Conservation (phyloP, 1,284 basidiomycete species). For the Naganishia sp. region DNA sequence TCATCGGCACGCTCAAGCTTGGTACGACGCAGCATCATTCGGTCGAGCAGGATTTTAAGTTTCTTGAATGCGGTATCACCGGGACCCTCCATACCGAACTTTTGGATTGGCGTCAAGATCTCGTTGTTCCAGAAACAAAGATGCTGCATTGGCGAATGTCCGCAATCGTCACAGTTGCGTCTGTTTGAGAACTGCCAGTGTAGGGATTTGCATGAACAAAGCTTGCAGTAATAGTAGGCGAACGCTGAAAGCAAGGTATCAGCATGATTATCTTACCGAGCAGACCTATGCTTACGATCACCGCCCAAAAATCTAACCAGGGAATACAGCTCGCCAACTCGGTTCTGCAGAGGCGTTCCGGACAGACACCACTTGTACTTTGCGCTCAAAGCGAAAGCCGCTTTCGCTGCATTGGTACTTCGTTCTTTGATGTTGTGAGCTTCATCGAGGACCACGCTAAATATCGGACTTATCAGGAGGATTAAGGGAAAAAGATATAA, state of each 20-base stretch:
- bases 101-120: conserved; percentile 91
- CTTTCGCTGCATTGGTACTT: conserved; percentile 92
- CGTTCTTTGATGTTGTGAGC: conserved; percentile 98
- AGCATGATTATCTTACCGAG: not conserved
- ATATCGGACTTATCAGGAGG: not conserved
- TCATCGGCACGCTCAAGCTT: conserved; percentile 93
- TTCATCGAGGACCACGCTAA: conserved; percentile 70
- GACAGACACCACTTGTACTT: conserved; percentile 93
- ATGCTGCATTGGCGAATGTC: conserved; percentile 93
- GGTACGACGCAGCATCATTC: conserved; percentile 83
- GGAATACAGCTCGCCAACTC: conserved; percentile 97
- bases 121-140: conserved; percentile 74
- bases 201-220: conserved; percentile 60
- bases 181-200: conserved; percentile 75
- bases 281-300: conserved; percentile 58
- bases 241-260: conserved; percentile 35
- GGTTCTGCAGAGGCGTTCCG: conserved; percentile 95
- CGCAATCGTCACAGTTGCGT: conserved; percentile 82
- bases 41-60: conserved; percentile 79
- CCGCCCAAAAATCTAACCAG: conserved; percentile 85
- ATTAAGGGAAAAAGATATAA: not conserved
- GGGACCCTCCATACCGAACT: conserved; percentile 63
- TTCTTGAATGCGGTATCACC: conserved; percentile 85
- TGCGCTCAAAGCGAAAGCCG: conserved; percentile 82
- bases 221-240: conserved; percentile 86